Evolutionary conservation across 2,329 filamentous ascomycete species (phyloP).

Genomic region (Talaromyces pinophilus): DNA sequence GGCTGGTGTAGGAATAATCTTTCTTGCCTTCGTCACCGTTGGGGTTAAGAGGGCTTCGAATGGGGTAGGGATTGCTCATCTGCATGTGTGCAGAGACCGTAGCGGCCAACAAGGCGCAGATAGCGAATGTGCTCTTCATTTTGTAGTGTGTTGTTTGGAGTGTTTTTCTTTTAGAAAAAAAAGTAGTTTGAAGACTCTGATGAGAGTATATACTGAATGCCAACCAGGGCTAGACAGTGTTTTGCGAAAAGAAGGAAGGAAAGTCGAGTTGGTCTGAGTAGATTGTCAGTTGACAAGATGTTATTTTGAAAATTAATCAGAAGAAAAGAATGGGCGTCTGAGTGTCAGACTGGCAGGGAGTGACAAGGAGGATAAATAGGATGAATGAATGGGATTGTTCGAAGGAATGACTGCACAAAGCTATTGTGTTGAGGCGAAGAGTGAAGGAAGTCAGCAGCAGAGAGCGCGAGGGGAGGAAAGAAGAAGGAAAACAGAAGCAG

Average conservation of each 20-base stretch:
- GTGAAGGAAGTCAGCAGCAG: neutral
- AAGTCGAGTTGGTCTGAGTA: slow-evolving; percentile 4
- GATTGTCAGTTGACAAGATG: neutral
- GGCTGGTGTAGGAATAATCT: slow-evolving; percentile 73
- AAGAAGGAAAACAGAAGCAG: neutral
- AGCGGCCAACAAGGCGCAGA: slow-evolving; percentile 37
- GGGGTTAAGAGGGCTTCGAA: slow-evolving; percentile 55
- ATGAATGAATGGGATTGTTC: neutral
- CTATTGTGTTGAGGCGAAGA: neutral
- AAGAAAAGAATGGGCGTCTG: neutral
- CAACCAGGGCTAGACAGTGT: slow-evolving; percentile 22
- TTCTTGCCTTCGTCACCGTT: slow-evolving; percentile 48
- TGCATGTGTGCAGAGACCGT: slow-evolving; percentile 54
- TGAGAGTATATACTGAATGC: slow-evolving; percentile 20
- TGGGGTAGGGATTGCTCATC: slow-evolving; percentile 56
- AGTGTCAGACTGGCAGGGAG: neutral
- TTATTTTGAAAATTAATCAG: neutral
- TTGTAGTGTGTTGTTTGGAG: neutral
- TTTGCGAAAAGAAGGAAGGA: slow-evolving; percentile 5
- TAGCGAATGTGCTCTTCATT: slow-evolving; percentile 38
- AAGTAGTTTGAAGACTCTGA: slow-evolving; percentile 2
- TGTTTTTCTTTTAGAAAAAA: neutral
- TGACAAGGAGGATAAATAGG: neutral
- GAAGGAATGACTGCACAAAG: neutral
- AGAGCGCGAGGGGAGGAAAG: neutral